phyloP scores from a whole-genome alignment of 495 filamentous ascomycete species.

The Trichoderma virens region DNA sequence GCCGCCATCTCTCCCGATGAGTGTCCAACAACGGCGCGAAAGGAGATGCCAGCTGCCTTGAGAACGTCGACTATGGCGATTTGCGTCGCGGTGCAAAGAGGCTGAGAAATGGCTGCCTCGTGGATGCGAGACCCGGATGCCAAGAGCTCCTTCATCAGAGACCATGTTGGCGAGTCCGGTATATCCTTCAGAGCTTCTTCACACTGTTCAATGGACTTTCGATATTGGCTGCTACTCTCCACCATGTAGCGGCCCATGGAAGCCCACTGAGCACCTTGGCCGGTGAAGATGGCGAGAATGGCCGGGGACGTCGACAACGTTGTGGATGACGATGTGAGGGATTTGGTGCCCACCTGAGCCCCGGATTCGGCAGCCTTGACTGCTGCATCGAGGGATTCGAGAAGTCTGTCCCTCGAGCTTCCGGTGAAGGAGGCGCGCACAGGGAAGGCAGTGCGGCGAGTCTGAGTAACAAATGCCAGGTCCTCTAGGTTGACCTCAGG shows the following conservation, averaged over 20 bases:
- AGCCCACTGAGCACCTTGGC: conserved; percentile 18
- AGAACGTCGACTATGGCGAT: conserved; percentile 42
- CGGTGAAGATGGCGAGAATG: conserved; percentile 15
- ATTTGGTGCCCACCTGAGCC: no score
- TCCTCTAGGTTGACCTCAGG: no score
- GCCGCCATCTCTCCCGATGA: conserved; percentile 29
- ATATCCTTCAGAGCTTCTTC: neutral
- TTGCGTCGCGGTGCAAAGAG: conserved; percentile 34
- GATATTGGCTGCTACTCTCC: neutral
- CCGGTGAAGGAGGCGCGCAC: no score
- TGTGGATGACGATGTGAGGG: no score
- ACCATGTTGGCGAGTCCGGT: neutral
- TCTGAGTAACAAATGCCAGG: no score
- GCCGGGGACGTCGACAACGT: neutral
- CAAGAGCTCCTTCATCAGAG: neutral
- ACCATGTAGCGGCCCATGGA: conserved; percentile 9
- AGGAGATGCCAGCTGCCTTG: conserved; percentile 32
- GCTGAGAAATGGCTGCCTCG: conserved; percentile 18
- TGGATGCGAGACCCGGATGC: neutral
- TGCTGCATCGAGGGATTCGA: no score
- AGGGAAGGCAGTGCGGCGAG: no score
- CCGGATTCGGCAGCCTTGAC: no score
- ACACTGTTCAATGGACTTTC: neutral
- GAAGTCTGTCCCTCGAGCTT: no score
- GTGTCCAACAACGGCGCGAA: conserved; percentile 28